Evolutionary conservation across 2,329 filamentous ascomycete genomes (phyloP), one percentile per base, ranked within the genome.

Genomic region (Penicillium sp.): DNA sequence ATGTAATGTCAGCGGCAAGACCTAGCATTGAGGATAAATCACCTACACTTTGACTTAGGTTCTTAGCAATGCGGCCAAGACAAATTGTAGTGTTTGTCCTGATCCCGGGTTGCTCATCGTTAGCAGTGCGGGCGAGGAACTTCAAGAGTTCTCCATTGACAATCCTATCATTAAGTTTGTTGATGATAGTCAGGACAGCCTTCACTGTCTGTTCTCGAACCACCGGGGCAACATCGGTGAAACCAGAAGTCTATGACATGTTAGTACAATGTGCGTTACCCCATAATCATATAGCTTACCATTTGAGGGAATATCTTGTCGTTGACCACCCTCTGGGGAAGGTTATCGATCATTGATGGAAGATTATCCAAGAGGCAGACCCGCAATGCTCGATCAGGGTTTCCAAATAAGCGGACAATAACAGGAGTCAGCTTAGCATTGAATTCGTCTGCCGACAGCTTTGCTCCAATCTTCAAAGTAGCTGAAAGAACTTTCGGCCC

Each of bases 81-180:
- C 93, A 97, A 55, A 99, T 99, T 1, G 94, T 99, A 0, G 94
- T 99, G 72, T 99, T 99, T 9, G 94, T 99, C 60, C 94, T 86
- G 63, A 99, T 99, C 0, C 94, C 94, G 1, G 94, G 92, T 69
- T 99, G 93, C 67, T 97, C 94, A 61, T 99, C 94, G 67, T 97
- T 99, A 45, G 94, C 92, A 1, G 93, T 97, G 73, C 96, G 97
- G 43, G 94, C 94, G 29, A 99, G 82, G 69, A 96, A 89, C 66
- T 89, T 90, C 23, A 99, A 79, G 11, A 99, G 81, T 66, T 99
- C 94, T 53, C 94, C 93, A 65, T 99, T 99, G 65, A 97, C 88
- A 8, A 90, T 90, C 38, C 94, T 86, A 68, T 99, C 94, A 1
- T 92, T 96, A 0, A 99, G 81, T 75, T 99, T 99, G 29, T 82